Base-by-base conservation (phyloP, 176 grass and related monocot genomes). In the Triticum dicoccoides region DNA sequence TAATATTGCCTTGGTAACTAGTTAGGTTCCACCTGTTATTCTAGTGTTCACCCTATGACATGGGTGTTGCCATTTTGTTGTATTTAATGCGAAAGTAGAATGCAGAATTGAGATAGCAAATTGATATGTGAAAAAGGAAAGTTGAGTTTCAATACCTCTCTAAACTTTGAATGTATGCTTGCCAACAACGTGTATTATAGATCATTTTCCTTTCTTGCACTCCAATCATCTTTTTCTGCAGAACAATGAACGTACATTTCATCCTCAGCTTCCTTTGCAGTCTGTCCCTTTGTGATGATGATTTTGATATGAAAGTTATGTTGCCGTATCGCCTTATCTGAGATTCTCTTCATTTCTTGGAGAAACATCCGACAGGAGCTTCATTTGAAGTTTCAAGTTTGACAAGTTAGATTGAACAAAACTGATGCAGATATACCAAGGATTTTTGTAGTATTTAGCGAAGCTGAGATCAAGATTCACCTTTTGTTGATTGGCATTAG, bases 11-110 rank as follows among this genome's bases (percentile, higher is more conserved):
- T 73, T 73, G 38, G 25, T 18, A 33, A 70, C 38, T 77, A 51
- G 32, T 38, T 78, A 59, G 41, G 66, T 83, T 81, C 34, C 39
- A 77, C 80, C 42, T 81, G 34, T 79, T 79, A 52, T 88, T 72
- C 30, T 76, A 66, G 44, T 49, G 0, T 80, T 83, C 21, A 49
- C 49, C 35, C 72, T 86, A 78, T 51, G 32, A 58, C 66, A 79
- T 39, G 51, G 84, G 61, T 54, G 37, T 75, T 56, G 10, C 44
- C 63, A 58, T 51, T 69, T 74, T 83, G 41, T 51, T 78, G 71
- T 49, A 73, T 38, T 82, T 79, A 25, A 59, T 9, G 12, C 67
- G 2, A 77, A 70, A 83, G 32, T 58, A 86, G 18, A 78, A 86
- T 65, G 58, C 42, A 59, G n/a, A 59, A 27, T 73, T 64, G 3